phyloP scores from a whole-genome alignment of 1,139 yeast species.

The Yamadazyma conglobata region DNA sequence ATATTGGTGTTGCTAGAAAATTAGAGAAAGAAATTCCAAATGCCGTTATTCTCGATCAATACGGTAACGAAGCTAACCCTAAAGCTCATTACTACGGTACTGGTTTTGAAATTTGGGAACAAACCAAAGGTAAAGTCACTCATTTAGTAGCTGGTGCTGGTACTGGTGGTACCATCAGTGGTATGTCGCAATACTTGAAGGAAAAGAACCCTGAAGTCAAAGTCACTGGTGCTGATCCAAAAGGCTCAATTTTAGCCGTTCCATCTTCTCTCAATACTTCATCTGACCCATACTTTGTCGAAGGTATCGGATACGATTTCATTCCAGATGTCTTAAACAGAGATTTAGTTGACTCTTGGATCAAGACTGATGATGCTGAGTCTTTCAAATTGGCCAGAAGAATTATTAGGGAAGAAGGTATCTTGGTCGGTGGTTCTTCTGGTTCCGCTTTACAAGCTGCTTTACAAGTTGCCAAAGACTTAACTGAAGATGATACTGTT shows the following conservation, averaged over 20 bases:
- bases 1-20: slow-evolving; percentile 82
- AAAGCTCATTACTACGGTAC: slow-evolving; percentile 83
- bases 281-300: slow-evolving; percentile 69
- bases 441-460: slow-evolving; percentile 86
- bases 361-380: slow-evolving; percentile 82
- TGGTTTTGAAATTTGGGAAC: slow-evolving; percentile 84
- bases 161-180: slow-evolving; percentile 82
- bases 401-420: slow-evolving; percentile 81
- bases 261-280: slow-evolving; percentile 72
- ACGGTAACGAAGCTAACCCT: slow-evolving; percentile 76
- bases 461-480: slow-evolving; percentile 62
- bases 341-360: slow-evolving; percentile 69
- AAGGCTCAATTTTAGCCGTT: slow-evolving; percentile 79
- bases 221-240: slow-evolving; percentile 82
- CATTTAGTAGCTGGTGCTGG: slow-evolving; percentile 90
- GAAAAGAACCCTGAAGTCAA: slow-evolving; percentile 61
- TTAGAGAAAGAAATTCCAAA: slow-evolving; percentile 83
- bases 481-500: slow-evolving; percentile 70
- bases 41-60: slow-evolving; percentile 83
- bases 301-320: slow-evolving; percentile 91
- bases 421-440: slow-evolving; percentile 84
- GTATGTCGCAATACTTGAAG: slow-evolving; percentile 74
- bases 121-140: slow-evolving; percentile 67
- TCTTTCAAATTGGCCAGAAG: slow-evolving; percentile 81
- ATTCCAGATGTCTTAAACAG: slow-evolving; percentile 79